phyloP scores from a whole-genome alignment of 1,284 basidiomycete species.

The Cutaneotrichosporon cutaneum region DNA sequence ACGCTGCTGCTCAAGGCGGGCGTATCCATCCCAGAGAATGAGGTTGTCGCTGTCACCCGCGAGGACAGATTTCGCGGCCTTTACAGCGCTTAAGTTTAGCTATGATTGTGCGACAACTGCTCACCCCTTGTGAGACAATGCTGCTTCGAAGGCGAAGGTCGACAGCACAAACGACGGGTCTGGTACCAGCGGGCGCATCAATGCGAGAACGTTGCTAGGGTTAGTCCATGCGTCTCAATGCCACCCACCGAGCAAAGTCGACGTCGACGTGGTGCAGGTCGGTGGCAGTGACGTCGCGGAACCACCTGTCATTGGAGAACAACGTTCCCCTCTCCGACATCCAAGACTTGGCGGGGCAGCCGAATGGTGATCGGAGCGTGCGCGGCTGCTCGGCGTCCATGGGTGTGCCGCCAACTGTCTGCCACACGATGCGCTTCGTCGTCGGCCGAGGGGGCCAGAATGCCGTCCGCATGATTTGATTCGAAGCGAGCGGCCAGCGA shows the following conservation, averaged over 20 bases:
- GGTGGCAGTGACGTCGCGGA: constrained; percentile 36
- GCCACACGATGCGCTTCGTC: constrained; percentile 32
- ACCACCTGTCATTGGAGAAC: constrained; percentile 43
- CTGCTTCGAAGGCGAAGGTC: constrained; percentile 48
- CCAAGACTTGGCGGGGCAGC: constrained; percentile 42
- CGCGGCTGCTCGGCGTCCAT: constrained; percentile 47
- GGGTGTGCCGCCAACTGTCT: constrained; percentile 49
- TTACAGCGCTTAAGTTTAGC: constrained; percentile 38
- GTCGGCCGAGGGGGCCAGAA: constrained; percentile 35
- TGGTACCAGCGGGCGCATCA: constrained; percentile 36
- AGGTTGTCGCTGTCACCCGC: constrained; percentile 65
- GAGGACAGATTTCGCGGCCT: constrained; percentile 69
- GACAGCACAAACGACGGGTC: constrained; percentile 51
- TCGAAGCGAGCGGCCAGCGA: constrained; percentile 29
- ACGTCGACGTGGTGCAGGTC: constrained; percentile 42
- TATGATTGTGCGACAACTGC: not conserved
- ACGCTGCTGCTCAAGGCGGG: constrained; percentile 70
- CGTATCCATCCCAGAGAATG: constrained; percentile 75
- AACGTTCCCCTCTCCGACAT: constrained; percentile 28
- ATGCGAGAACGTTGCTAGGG: constrained; percentile 34
- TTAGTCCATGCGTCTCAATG: not conserved
- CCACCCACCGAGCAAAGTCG: constrained; percentile 36
- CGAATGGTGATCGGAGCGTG: constrained; percentile 30
- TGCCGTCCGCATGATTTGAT: constrained; percentile 31
- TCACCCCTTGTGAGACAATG: constrained; percentile 40